Percentiles rank a stretch among this genome's conserved stretches.
phyloP scores from a whole-genome alignment of 306 rosid genomes.

The Quercus rubra region DNA sequence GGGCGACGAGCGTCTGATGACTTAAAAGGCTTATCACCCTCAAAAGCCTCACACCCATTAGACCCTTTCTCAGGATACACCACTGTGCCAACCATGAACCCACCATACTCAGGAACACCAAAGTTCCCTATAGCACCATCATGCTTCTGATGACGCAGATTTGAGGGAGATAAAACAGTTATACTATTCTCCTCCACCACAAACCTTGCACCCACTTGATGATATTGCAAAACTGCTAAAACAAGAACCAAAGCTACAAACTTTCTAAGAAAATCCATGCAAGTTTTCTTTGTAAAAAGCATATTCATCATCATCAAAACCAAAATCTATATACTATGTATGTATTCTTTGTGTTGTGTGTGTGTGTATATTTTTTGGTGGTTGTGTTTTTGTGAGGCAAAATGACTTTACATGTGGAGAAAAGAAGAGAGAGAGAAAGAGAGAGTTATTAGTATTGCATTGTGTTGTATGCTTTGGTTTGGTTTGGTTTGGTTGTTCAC shows the following conservation, averaged over 20 bases:
- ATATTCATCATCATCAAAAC: neutral
- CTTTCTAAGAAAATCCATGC: conserved; percentile 32
- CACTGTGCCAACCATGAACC: conserved; percentile 64
- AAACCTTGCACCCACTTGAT: conserved; percentile 42
- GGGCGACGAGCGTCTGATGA: conserved; percentile 38
- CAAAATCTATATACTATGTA: too few species aligned
- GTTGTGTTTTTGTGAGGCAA: too few species aligned
- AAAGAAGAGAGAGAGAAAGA: conserved; percentile 14
- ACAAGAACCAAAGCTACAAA: neutral
- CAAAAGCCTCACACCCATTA: conserved; percentile 57
- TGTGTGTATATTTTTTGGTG: too few species aligned
- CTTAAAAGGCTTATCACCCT: conserved; percentile 71
- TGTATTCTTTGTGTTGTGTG: too few species aligned
- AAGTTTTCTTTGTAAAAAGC: neutral
- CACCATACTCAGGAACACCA: conserved; percentile 93
- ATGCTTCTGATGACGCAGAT: conserved; percentile 33
- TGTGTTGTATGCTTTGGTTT: conserved; percentile 10
- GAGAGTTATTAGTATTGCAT: neutral
- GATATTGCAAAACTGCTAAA: conserved; percentile 1
- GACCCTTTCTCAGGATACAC: conserved; percentile 55
- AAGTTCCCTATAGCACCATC: conserved; percentile 84
- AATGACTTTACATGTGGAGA: conserved; percentile 10
- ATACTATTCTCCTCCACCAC: conserved; percentile 85
- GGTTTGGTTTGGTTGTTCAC: neutral
- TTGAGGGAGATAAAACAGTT: conserved; percentile 52